These are phyloP conservation scores for Eimeria nieschulzi DNA, from an alignment of 169 alveolate species.

Conservation along the genomic window DNA sequence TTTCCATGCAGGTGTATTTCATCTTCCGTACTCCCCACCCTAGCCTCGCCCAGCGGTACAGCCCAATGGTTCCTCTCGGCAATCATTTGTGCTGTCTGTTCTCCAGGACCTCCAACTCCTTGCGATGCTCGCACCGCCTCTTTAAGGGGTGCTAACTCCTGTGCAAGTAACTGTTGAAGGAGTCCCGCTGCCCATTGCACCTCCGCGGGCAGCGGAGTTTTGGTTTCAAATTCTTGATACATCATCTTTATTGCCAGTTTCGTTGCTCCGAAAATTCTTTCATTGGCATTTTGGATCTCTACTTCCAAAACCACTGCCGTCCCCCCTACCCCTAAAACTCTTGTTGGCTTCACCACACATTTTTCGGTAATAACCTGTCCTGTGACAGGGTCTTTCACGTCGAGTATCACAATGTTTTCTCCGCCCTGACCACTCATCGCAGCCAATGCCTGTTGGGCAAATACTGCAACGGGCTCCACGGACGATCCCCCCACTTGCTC, in stretches of 20 bases:
- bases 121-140: not conserved
- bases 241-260: not conserved
- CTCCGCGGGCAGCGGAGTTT: not conserved
- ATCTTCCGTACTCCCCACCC: not conserved
- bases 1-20: not conserved
- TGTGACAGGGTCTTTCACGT: not conserved
- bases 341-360: not conserved
- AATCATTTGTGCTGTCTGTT: not conserved
- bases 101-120: not conserved
- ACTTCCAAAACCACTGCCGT: not conserved
- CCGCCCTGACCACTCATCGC: not conserved
- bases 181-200: not conserved
- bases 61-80: not conserved
- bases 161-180: not conserved
- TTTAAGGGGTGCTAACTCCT: not conserved
- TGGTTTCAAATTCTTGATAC: not conserved
- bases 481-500: not conserved
- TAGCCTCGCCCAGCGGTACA: not conserved
- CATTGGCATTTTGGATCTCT: not conserved
- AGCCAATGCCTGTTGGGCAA: not conserved
- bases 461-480: not conserved
- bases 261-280: not conserved
- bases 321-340: not conserved
- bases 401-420: not conserved
- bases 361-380: not conserved